Conservation (phyloP, 208 protist species). For the Angomonas desouzai region DNA sequence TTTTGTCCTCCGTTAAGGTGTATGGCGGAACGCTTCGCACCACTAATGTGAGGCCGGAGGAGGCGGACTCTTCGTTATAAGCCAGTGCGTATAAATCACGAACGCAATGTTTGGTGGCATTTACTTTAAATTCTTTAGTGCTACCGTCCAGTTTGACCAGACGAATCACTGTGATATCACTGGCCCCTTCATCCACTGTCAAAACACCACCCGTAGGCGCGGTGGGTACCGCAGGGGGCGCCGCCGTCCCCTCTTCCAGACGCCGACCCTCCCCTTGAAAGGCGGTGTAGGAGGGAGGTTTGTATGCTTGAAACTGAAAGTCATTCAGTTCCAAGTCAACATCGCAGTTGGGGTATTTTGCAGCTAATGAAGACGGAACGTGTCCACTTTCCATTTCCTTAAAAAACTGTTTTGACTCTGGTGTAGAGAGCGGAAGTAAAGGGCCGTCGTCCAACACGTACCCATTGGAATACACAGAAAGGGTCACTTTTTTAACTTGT, state of each 20-base stretch:
- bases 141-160: slow-evolving; percentile 62
- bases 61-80: slow-evolving; percentile 31
- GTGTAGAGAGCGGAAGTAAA: slow-evolving; percentile 42
- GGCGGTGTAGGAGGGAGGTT: slow-evolving; percentile 31
- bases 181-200: slow-evolving; percentile 20
- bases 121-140: slow-evolving; percentile 59
- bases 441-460: slow-evolving; percentile 47
- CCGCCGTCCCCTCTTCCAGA: slow-evolving; percentile 22
- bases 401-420: slow-evolving; percentile 47
- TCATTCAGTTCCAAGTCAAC: slow-evolving; percentile 59
- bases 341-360: slow-evolving; percentile 56
- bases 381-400: slow-evolving; percentile 46
- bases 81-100: slow-evolving; percentile 68
- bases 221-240: neutral
- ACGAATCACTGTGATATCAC: slow-evolving; percentile 48
- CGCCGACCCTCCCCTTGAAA: slow-evolving; percentile 64
- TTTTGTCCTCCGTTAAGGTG: slow-evolving; percentile 26
- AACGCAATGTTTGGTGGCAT: slow-evolving; percentile 71
- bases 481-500: slow-evolving; percentile 35
- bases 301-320: slow-evolving; percentile 43
- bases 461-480: slow-evolving; percentile 70
- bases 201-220: neutral
- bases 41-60: slow-evolving; percentile 41
- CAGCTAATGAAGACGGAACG: slow-evolving; percentile 45
- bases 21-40: slow-evolving; percentile 71